phyloP scores from a whole-genome alignment of 495 filamentous ascomycete genomes.

The Viridothelium virens region DNA sequence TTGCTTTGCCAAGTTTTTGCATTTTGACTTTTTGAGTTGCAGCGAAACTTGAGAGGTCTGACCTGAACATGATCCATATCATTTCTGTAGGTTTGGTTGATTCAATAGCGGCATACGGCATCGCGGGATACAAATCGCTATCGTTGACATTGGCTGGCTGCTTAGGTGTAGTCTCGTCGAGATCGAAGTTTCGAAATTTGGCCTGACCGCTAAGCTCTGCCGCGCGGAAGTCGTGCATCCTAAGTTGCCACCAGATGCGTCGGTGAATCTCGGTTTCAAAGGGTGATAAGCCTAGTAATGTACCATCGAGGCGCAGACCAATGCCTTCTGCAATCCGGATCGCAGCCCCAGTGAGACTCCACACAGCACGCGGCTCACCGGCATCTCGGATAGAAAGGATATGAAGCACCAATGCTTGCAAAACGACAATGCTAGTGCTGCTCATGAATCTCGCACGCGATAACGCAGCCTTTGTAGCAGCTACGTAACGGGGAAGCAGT shows the following conservation, averaged over 20 bases:
- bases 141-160: conserved; percentile 26
- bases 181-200: conserved; percentile 14
- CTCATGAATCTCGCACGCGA: conserved; percentile 23
- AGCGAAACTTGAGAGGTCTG: conserved; percentile 18
- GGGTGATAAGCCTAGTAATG: conserved; percentile 19
- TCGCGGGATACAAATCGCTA: conserved; percentile 22
- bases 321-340: conserved; percentile 23
- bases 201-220: conserved; percentile 20
- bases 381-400: conserved; percentile 20
- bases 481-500: conserved; percentile 15
- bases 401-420: conserved; percentile 25
- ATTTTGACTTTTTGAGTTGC: conserved; percentile 3
- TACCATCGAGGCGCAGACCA: conserved; percentile 24
- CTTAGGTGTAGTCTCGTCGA: conserved; percentile 18
- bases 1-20: background rate
- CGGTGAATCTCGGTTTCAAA: conserved; percentile 26
- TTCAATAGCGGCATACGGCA: conserved; percentile 16
- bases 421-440: conserved; percentile 17
- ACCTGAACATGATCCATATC: conserved; percentile 23
- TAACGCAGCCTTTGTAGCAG: conserved; percentile 18
- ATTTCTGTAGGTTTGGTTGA: conserved; percentile 22
- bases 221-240: conserved; percentile 22
- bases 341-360: conserved; percentile 25
- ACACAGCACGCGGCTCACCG: conserved; percentile 24
- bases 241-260: conserved; percentile 26